These are phyloP conservation scores for Heliamphora exappendiculata DNA, from an alignment of 148 eudicot species.

Conservation along the genomic window DNA sequence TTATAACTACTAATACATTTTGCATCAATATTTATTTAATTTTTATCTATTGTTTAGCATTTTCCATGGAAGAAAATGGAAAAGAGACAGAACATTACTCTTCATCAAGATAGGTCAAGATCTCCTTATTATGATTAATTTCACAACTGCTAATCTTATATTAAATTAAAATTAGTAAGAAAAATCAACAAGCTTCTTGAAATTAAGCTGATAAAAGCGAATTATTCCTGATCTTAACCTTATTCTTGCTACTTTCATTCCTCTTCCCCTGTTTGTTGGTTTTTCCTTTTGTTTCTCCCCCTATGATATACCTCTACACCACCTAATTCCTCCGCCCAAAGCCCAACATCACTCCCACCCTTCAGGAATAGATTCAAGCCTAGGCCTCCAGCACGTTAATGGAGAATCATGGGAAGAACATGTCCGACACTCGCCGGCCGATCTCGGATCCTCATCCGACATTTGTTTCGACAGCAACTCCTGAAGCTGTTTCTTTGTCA, in stretches of 20 bases:
- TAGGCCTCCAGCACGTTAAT: slow-evolving; percentile 19
- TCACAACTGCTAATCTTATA: too few relatives aligned
- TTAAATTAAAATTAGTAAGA: too few relatives aligned
- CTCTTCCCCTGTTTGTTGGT: neutral
- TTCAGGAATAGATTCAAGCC: slow-evolving; percentile 48
- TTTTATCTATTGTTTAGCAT: too few relatives aligned
- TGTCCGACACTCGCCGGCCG: slow-evolving; percentile 8
- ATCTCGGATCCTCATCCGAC: slow-evolving; percentile 23
- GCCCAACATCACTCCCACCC: slow-evolving; percentile 8
- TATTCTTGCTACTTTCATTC: neutral
- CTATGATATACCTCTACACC: neutral
- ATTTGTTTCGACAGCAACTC: slow-evolving; percentile 30
- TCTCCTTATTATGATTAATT: too few relatives aligned
- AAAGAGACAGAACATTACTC: too few relatives aligned
- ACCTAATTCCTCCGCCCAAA: neutral
- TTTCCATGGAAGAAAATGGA: too few relatives aligned
- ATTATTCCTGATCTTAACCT: too few relatives aligned
- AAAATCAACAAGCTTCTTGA: too few relatives aligned
- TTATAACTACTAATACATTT: too few relatives aligned
- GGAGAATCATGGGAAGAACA: slow-evolving; percentile 7
- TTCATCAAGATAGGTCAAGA: too few relatives aligned
- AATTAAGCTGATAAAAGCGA: too few relatives aligned
- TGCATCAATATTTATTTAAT: too few relatives aligned
- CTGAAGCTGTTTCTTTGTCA: slow-evolving; percentile 55
- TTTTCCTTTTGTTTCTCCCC: neutral